Conservation (phyloP, 306 rosid species). For the Heteromeles arbutifolia region DNA sequence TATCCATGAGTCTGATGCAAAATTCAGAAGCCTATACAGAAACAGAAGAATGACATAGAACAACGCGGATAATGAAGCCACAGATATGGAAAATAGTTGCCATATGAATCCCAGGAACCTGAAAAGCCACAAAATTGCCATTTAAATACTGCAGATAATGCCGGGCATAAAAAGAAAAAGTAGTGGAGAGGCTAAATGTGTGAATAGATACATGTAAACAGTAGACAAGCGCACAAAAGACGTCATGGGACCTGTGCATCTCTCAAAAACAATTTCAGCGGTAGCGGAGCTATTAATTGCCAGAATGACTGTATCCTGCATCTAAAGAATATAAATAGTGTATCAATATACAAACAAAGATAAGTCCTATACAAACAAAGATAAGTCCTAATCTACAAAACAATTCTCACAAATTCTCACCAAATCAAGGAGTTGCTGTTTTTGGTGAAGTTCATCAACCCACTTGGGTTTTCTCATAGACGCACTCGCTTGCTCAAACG, state of each 20-base stretch:
- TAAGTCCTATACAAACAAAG: slow-evolving; percentile 11
- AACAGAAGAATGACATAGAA: slow-evolving; percentile 58
- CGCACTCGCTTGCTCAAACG: slow-evolving; percentile 38
- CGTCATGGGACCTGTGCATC: slow-evolving; percentile 32
- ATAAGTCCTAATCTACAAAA: slow-evolving; percentile 17
- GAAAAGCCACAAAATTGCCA: slow-evolving; percentile 32
- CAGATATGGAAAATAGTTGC: slow-evolving; percentile 47
- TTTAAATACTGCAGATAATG: slow-evolving; percentile 27
- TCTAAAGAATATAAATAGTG: not conserved
- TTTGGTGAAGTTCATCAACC: slow-evolving; percentile 64
- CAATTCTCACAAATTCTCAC: slow-evolving; percentile 35
- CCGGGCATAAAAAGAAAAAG: not conserved
- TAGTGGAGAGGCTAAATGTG: slow-evolving; percentile 4
- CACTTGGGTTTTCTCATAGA: slow-evolving; percentile 62
- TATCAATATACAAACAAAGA: not conserved
- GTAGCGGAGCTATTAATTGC: slow-evolving; percentile 69
- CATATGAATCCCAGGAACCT: slow-evolving; percentile 52
- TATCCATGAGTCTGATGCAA: slow-evolving; percentile 53
- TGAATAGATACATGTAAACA: slow-evolving; percentile 34
- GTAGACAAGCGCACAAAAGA: slow-evolving; percentile 33
- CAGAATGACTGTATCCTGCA: slow-evolving; percentile 68
- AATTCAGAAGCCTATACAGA: slow-evolving; percentile 33
- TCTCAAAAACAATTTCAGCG: slow-evolving; percentile 42
- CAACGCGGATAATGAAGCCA: slow-evolving; percentile 65
- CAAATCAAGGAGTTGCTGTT: slow-evolving; percentile 49